A percentile compares a stretch with the other conserved stretches of the same genome.
These are phyloP conservation scores for Boletus edulis DNA, from an alignment of 768 basidiomycete species.

Conservation along the genomic window DNA sequence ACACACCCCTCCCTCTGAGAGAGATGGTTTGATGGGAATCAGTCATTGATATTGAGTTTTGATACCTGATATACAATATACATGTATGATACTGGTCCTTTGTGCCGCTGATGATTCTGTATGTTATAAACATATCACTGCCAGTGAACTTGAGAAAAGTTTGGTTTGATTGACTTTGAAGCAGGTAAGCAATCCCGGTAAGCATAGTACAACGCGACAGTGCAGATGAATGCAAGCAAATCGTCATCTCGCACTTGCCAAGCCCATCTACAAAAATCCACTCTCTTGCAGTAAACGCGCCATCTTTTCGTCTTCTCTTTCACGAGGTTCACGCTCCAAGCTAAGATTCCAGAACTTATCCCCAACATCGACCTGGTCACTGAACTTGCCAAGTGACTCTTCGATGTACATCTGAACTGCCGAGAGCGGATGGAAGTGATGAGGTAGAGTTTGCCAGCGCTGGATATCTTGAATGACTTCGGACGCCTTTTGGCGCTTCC, in stretches of 20 bases:
- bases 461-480: slow-evolving; percentile 97
- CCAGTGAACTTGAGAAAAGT: not conserved
- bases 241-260: not conserved
- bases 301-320: slow-evolving; percentile 97
- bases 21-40: not conserved
- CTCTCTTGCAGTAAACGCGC: slow-evolving; percentile 84
- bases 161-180: not conserved
- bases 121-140: not conserved
- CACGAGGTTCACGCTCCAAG: slow-evolving; percentile 86
- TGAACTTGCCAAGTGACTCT: slow-evolving; percentile 70
- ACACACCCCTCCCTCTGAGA: too few relatives aligned
- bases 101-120: not conserved
- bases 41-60: not conserved
- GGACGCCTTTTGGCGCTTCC: slow-evolving; percentile 92
- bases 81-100: not conserved
- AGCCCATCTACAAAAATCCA: slow-evolving; percentile 62
- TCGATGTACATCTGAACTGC: slow-evolving; percentile 74
- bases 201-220: slow-evolving; percentile 23
- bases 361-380: slow-evolving; percentile 62
- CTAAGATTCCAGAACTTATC: slow-evolving; percentile 85
- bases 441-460: slow-evolving; percentile 89
- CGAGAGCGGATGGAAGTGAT: slow-evolving; percentile 74
- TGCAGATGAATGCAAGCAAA: slow-evolving; percentile 8
- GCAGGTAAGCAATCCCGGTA: slow-evolving; percentile 12
- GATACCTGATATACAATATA: not conserved